Evolutionary conservation across 352 stramenopile genomes (phyloP), one percentile per base, ranked within the genome.

Genomic region (Thalassiosira pacifica): DNA sequence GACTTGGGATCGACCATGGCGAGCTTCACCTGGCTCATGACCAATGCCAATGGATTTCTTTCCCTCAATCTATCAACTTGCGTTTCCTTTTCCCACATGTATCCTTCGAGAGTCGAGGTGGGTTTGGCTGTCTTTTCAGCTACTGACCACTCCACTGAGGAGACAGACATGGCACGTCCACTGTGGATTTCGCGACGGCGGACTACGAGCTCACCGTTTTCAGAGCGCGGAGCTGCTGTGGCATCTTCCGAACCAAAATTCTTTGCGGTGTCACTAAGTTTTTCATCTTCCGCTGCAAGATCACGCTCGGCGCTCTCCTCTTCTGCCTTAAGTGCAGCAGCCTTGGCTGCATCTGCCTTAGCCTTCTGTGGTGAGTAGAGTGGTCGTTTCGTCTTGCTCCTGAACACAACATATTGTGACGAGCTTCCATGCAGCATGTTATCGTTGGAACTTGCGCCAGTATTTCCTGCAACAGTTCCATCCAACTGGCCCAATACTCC

Each of bases 61-160:
- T 95, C 92, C 34, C 92, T 85, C 53, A 92, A 84, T 10, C 90
- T 60, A 85, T 95, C 92, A n/a, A 94, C 92, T 65, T 95, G 89
- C 13, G 89, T 94, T 78, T 94, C 90, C 63, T 94, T 94, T 6
- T 94, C 91, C 91, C 91, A 99, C 91, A 99, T 95, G 72, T 99
- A 93, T 59, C 99, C 98, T 48, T 98, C 98, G 31, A 95, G 74
- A 3, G 69, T 72, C 0, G 80, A 91, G 0, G 89, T 91, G 29
- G 90, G 90, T 24, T 77, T 92, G 1, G 86, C 90, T 19, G 79
- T 90, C 67, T 94, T 94, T 76, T 94, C 90, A 22, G 92, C 92
- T 18, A 95, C 92, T 81, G 83, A 92, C 90, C 90, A 95, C 78
- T 93, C 89, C 11, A 95, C 88, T 19, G 90, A 90, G 11, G 81